Percentiles rank a stretch among this genome's conserved stretches.
Conservation (phyloP, 1,284 basidiomycete species). For the Cryptococcus neoformans region DNA sequence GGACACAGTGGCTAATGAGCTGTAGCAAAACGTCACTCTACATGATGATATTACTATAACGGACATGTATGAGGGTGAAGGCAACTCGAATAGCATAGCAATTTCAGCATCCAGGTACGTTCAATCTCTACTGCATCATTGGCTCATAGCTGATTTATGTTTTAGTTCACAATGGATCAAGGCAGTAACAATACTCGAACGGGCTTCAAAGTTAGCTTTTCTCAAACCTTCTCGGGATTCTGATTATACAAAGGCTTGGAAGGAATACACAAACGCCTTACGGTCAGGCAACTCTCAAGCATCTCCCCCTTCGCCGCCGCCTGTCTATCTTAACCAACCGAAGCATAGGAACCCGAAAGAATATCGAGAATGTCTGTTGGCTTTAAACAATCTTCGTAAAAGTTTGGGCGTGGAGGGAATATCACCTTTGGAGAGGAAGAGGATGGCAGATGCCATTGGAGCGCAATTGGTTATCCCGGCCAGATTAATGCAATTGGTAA, state of each 20-base stretch:
- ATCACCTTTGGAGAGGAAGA: slow-evolving; percentile 29
- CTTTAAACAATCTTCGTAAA: slow-evolving; percentile 24
- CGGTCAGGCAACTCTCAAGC: slow-evolving; percentile 1
- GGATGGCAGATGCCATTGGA: slow-evolving; percentile 32
- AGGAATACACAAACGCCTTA: slow-evolving; percentile 19
- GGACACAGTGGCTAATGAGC: neutral
- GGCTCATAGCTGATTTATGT: neutral
- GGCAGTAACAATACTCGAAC: slow-evolving; percentile 35
- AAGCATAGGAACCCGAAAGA: slow-evolving; percentile 35
- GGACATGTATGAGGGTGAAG: slow-evolving; percentile 24
- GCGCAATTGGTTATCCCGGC: slow-evolving; percentile 23
- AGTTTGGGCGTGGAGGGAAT: slow-evolving; percentile 38
- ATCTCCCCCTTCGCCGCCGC: slow-evolving; percentile 14
- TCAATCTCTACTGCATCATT: slow-evolving; percentile 27
- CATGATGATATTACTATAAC: slow-evolving; percentile 36
- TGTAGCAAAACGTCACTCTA: slow-evolving; percentile 28
- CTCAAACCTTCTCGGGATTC: slow-evolving; percentile 34
- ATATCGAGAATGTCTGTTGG: slow-evolving; percentile 34
- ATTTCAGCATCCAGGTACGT: slow-evolving; percentile 12
- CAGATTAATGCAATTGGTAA: slow-evolving; percentile 30
- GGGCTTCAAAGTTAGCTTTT: slow-evolving; percentile 38
- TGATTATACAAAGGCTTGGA: slow-evolving; percentile 34
- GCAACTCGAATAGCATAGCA: slow-evolving; percentile 5
- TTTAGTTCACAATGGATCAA: slow-evolving; percentile 23
- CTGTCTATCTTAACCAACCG: slow-evolving; percentile 37